phyloP scores from a whole-genome alignment of 2,329 filamentous ascomycete species.

The Elsinoe necatrix region DNA sequence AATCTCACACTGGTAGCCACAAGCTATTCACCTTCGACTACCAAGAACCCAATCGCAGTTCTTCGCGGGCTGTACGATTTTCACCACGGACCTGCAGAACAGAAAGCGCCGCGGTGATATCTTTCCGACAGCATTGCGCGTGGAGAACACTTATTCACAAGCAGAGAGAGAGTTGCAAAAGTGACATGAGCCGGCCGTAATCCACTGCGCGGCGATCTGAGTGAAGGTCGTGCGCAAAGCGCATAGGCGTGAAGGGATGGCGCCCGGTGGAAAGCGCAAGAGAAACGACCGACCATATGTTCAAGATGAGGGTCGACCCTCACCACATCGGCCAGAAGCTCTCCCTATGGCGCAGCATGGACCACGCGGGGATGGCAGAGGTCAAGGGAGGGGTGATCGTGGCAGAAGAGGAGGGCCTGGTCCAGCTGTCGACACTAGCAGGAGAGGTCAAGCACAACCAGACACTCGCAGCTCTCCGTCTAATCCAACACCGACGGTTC shows the following conservation, averaged over 20 bases:
- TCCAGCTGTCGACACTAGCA: conserved; percentile 11
- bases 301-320: conserved; percentile 39
- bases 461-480: conserved; percentile 15
- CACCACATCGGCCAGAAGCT: conserved; percentile 44
- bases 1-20: background rate
- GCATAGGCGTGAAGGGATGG: conserved; percentile 36
- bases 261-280: conserved; percentile 50
- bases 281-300: conserved; percentile 39
- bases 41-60: background rate
- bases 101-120: background rate
- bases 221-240: background rate
- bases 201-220: background rate
- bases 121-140: background rate
- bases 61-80: background rate
- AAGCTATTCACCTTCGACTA: background rate
- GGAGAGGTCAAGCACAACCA: conserved; percentile 17
- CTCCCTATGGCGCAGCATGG: conserved; percentile 46
- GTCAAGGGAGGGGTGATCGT: conserved; percentile 19
- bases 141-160: background rate
- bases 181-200: background rate
- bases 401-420: conserved; percentile 20
- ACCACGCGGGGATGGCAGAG: conserved; percentile 27
- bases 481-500: background rate
- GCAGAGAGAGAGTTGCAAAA: background rate
- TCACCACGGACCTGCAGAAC: too few species aligned